Conservation (phyloP, 306 rosid species). For the Trifolium pratense region DNA sequence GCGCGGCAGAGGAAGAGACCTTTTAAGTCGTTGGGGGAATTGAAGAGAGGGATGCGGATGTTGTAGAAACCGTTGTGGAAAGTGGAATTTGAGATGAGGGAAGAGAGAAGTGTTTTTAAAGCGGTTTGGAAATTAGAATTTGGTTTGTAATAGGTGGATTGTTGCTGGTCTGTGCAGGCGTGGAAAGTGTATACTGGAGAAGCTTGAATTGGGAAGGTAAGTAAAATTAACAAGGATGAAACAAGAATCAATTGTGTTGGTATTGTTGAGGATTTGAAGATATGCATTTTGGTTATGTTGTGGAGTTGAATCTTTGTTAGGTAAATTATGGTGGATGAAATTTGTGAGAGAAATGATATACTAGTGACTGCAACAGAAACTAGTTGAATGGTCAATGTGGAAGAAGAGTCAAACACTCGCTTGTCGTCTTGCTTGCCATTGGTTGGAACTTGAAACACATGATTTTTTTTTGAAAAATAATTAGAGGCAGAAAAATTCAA, state of each 20-base stretch:
- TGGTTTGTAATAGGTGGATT: constrained; percentile 37
- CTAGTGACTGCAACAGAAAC: too few species aligned
- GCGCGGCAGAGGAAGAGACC: constrained; percentile 71
- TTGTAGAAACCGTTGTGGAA: constrained; percentile 9
- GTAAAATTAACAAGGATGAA: background rate
- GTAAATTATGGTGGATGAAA: background rate
- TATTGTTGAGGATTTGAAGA: background rate
- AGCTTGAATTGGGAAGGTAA: background rate
- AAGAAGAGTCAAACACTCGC: background rate
- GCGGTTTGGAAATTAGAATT: constrained; percentile 50
- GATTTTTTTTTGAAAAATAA: too few species aligned
- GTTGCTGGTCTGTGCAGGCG: background rate
- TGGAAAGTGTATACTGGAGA: background rate
- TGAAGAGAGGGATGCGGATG: background rate
- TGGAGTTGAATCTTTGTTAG: too few species aligned
- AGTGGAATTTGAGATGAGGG: constrained; percentile 57
- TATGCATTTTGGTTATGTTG: background rate
- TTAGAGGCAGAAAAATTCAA: too few species aligned
- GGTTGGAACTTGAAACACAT: too few species aligned
- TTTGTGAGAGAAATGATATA: background rate
- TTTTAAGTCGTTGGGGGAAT: constrained; percentile 31
- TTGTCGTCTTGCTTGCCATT: background rate
- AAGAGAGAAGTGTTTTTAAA: constrained; percentile 48
- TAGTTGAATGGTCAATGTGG: background rate
- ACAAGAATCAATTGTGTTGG: background rate